Conservation (phyloP, 768 basidiomycete genomes). For the Vararia minispora region DNA sequence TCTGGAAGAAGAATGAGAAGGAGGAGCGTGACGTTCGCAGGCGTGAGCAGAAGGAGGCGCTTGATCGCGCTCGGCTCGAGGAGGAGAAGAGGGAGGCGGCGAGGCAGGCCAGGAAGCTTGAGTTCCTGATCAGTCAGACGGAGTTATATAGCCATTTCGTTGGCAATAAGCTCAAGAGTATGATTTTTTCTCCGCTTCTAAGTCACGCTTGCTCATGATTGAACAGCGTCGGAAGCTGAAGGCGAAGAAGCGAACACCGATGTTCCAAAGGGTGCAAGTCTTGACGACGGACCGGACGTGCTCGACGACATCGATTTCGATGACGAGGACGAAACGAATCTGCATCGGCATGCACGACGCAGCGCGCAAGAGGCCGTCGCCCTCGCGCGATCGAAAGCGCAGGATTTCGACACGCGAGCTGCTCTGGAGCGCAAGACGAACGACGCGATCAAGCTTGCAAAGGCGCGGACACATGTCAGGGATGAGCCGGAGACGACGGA, state of each 20-base stretch:
- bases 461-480: constrained; percentile 33
- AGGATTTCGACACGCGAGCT: constrained; percentile 78
- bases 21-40: constrained; percentile 89
- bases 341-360: constrained; percentile 72
- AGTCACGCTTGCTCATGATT: constrained; percentile 12
- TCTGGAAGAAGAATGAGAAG: constrained; percentile 98
- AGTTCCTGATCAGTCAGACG: constrained; percentile 97
- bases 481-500: constrained; percentile 33
- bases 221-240: constrained; percentile 77
- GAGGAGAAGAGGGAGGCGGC: constrained; percentile 92
- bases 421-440: constrained; percentile 73
- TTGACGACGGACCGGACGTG: constrained; percentile 39
- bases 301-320: constrained; percentile 84
- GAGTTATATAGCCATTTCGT: constrained; percentile 99
- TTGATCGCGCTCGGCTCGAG: constrained; percentile 77
- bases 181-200: constrained; percentile 18
- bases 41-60: constrained; percentile 90
- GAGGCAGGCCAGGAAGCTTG: constrained; percentile 89
- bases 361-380: constrained; percentile 87
- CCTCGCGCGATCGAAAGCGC: constrained; percentile 66
- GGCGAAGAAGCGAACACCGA: constrained; percentile 35
- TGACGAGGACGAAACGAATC: constrained; percentile 81
- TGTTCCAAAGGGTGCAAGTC: constrained; percentile 45
- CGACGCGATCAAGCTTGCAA: constrained; percentile 61
- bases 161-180: constrained; percentile 90